phyloP scores from a whole-genome alignment of 768 basidiomycete genomes.

The Boletus insuetus region DNA sequence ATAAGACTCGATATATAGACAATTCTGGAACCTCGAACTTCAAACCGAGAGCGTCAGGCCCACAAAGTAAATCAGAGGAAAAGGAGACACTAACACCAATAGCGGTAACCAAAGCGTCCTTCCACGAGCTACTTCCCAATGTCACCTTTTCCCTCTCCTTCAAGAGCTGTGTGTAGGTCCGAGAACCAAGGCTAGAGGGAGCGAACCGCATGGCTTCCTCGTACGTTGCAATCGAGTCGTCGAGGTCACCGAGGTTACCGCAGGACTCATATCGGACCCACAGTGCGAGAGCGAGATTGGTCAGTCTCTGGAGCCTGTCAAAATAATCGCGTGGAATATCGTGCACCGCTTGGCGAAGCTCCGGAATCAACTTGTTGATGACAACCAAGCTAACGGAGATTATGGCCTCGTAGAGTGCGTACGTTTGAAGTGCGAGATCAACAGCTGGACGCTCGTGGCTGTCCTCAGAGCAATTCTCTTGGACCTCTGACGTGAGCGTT shows the following conservation, averaged over 20 bases:
- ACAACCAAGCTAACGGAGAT: neutral
- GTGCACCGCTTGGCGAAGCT: neutral
- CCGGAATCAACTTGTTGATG: neutral
- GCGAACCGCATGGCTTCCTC: neutral
- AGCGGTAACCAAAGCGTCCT: neutral
- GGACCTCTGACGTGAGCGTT: neutral
- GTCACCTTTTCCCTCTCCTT: neutral
- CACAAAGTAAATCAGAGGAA: neutral
- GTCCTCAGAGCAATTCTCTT: neutral
- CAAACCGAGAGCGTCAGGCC: neutral
- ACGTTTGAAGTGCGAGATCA: neutral
- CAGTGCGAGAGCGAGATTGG: constrained; percentile 17
- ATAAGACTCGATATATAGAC: neutral
- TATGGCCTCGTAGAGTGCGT: neutral
- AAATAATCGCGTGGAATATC: constrained; percentile 2
- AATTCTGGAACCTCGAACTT: neutral
- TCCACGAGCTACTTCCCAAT: neutral
- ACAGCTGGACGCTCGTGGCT: constrained; percentile 1
- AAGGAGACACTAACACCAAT: neutral
- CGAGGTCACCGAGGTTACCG: constrained; percentile 3
- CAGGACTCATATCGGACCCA: neutral
- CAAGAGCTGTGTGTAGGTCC: neutral
- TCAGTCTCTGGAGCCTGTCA: neutral
- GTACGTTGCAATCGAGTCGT: constrained; percentile 12
- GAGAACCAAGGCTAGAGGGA: neutral